These are phyloP conservation scores for Porcisia hertigi DNA, from an alignment of 208 protist genomes.

Conservation along the genomic window DNA sequence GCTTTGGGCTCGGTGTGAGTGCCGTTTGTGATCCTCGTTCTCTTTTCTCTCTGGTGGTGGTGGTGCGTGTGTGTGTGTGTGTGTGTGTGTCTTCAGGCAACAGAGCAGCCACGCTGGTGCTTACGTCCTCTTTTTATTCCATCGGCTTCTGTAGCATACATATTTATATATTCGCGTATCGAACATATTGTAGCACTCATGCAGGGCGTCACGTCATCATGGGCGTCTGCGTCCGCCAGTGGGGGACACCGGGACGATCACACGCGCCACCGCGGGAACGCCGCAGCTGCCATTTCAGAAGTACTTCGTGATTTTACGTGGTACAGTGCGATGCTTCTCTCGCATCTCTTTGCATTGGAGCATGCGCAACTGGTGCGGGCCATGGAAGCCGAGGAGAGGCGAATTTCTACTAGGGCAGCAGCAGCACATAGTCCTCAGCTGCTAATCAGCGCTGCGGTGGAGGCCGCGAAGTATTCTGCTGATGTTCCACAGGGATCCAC, in stretches of 20 bases:
- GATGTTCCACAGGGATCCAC: background rate
- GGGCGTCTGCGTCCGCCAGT: background rate
- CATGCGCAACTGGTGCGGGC: conserved; percentile 33
- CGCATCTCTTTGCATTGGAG: conserved; percentile 39
- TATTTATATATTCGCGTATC: background rate
- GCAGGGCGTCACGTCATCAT: background rate
- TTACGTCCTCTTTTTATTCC: too few species aligned
- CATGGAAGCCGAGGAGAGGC: conserved; percentile 18
- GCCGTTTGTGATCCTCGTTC: background rate
- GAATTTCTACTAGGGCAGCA: conserved; percentile 5
- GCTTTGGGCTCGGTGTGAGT: background rate
- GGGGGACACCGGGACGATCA: conserved; percentile 15
- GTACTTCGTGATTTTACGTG: conserved; percentile 40
- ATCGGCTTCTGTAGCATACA: background rate
- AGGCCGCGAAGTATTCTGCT: conserved; percentile 6
- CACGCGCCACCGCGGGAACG: background rate
- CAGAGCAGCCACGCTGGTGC: background rate
- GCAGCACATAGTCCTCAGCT: conserved; percentile 20
- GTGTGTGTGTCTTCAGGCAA: background rate
- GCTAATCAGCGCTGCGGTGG: conserved; percentile 26
- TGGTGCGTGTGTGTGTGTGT: background rate
- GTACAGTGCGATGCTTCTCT: conserved; percentile 46
- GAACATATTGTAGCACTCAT: background rate
- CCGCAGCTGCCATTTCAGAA: conserved; percentile 11
- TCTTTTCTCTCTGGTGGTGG: background rate